phyloP scores from a whole-genome alignment of 306 rosid genomes.

The Purshia tridentata region DNA sequence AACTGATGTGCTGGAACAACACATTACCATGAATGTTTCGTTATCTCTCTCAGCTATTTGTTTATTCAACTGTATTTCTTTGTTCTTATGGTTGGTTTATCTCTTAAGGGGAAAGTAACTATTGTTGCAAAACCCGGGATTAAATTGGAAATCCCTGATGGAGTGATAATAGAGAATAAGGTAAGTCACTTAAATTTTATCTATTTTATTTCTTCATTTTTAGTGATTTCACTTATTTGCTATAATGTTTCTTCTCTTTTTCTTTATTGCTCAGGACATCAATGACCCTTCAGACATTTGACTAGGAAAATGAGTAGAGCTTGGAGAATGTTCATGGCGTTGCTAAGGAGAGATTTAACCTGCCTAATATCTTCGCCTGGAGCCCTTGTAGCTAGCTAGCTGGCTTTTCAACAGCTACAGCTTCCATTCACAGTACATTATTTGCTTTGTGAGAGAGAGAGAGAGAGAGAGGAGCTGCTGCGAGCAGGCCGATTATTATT shows the following conservation, averaged over 20 bases:
- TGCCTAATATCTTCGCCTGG: neutral
- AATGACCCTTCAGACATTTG: conserved; percentile 41
- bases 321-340: conserved; percentile 17
- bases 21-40: neutral
- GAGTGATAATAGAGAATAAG: conserved; percentile 59
- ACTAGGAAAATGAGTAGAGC: conserved; percentile 14
- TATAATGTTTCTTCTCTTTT: neutral
- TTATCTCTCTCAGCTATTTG: neutral
- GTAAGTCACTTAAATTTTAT: conserved; percentile 27
- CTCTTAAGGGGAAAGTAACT: conserved; percentile 60
- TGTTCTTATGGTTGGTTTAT: conserved; percentile 16
- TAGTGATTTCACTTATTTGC: neutral
- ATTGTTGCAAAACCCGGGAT: conserved; percentile 57
- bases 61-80: conserved; percentile 2
- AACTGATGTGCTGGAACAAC: no score
- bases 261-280: conserved; percentile 48
- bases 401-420: neutral
- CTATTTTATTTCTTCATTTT: neutral
- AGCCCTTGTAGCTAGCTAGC: neutral
- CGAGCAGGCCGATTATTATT: neutral
- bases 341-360: neutral
- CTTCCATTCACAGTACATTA: neutral
- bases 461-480: conserved; percentile 1
- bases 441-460: neutral
- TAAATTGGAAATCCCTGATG: conserved; percentile 71